Base-by-base conservation (phyloP, 805 yeast species). In the Teunomyces aglyptinius region DNA sequence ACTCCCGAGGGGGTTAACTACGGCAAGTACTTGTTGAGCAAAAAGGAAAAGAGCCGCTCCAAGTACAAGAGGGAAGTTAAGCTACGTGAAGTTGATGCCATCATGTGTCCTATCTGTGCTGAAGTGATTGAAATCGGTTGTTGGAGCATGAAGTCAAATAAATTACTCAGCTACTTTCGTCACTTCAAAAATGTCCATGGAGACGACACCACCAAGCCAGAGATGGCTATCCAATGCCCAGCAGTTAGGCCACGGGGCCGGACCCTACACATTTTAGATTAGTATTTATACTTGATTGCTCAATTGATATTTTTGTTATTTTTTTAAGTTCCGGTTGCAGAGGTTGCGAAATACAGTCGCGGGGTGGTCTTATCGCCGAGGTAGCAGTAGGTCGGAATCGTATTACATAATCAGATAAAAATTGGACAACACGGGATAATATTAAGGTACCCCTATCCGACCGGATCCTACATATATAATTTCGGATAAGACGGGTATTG, bases 1-100 rank as follows among this genome's bases (percentile, higher is more conserved):
- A 61, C 62, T 2, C 71, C 71, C 0, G 66, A 67, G 38, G 68
- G 67, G 2, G 43, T 64, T 6, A 58, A 60, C 47, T 60, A 53
- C 33, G 71, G 70, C 3, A 47, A 44, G 16, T 67, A 65, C 48
- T 50, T 46, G 4, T 45, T 64, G 32, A 49, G 46, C 13, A 55
- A 63, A 15, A 42, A 41, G n/a, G 61, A 56, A 16, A 51, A 52
- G 24, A 16, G 29, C 11, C 43, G 47, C 11, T 31, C 33, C 5
- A 34, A 33, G 10, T 13, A 15, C 32, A 46, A 43, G 38, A 40
- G 35, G 18, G 45, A 50, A 2, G 46, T 47, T 12, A 54, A 50
- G 18, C 40, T 51, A n/a, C 48, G 64, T 5, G 50, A 52, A 12
- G 57, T 56, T 4, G 58, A 60, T 13, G 67, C 58, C 12, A 51